These are phyloP conservation scores for Persicaria maculosa DNA, from an alignment of 148 eudicot species.

Conservation along the genomic window DNA sequence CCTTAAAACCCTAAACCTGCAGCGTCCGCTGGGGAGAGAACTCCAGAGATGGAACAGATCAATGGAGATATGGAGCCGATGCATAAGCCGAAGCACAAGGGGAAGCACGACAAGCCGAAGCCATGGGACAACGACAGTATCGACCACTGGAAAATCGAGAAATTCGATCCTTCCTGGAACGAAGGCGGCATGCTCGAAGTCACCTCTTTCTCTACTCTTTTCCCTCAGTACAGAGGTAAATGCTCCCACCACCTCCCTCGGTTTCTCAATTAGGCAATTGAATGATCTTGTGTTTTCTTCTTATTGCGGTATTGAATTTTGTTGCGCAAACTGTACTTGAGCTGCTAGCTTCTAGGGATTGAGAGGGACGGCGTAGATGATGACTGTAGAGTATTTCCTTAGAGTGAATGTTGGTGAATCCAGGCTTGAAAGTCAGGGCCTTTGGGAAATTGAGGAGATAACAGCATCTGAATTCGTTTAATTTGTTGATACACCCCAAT, in stretches of 20 bases:
- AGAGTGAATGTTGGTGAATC: background rate
- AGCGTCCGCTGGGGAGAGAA: background rate
- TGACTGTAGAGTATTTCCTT: background rate
- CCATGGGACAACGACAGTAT: constrained; percentile 78
- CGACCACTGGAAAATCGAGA: constrained; percentile 86
- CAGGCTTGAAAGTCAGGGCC: background rate
- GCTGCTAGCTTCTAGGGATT: background rate
- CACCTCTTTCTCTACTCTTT: constrained; percentile 77
- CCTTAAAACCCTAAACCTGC: too few relatives aligned
- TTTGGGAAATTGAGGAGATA: background rate
- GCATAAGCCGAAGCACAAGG: constrained; percentile 49
- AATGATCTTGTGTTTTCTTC: background rate
- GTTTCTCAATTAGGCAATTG: background rate
- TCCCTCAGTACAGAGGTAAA: constrained; percentile 81
- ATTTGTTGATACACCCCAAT: background rate
- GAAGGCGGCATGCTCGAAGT: constrained; percentile 68
- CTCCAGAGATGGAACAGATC: background rate
- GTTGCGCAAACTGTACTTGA: background rate
- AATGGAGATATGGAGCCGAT: constrained; percentile 9
- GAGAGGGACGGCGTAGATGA: too few relatives aligned
- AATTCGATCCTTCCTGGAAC: constrained; percentile 78
- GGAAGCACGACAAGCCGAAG: constrained; percentile 88
- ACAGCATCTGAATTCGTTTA: background rate
- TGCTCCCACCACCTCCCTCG: background rate
- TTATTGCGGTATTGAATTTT: background rate